phyloP scores from a whole-genome alignment of 2,329 filamentous ascomycete species.

The Exophiala alcalophila region DNA sequence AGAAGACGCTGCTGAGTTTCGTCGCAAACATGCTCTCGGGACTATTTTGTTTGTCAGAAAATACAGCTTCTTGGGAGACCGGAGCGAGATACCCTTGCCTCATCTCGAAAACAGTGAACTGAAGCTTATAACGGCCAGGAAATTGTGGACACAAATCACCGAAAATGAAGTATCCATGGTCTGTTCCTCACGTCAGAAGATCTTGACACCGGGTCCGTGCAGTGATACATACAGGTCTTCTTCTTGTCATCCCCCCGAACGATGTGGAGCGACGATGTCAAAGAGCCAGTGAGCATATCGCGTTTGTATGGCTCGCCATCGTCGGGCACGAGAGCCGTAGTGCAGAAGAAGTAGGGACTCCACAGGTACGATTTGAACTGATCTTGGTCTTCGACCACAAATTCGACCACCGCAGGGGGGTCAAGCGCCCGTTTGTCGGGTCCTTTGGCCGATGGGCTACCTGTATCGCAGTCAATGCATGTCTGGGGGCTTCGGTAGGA shows the following conservation, averaged over 20 bases:
- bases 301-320: slow-evolving; percentile 20
- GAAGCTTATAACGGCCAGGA: slow-evolving; percentile 68
- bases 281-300: slow-evolving; percentile 38
- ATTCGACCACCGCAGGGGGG: slow-evolving; percentile 12
- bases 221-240: slow-evolving; percentile 1
- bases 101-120: slow-evolving; percentile 76
- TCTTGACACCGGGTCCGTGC: too few relatives aligned
- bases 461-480: not conserved
- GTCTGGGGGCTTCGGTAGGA: not conserved
- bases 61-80: not conserved
- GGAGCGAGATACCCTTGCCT: slow-evolving; percentile 24
- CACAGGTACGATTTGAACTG: slow-evolving; percentile 6
- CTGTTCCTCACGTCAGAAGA: slow-evolving; percentile 36
- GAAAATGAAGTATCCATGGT: slow-evolving; percentile 88
- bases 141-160: slow-evolving; percentile 77
- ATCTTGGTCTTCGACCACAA: slow-evolving; percentile 7
- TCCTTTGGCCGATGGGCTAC: not conserved
- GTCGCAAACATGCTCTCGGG: slow-evolving; percentile 34
- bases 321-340: slow-evolving; percentile 3
- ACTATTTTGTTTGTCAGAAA: slow-evolving; percentile 4
- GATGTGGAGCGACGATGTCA: slow-evolving; percentile 14
- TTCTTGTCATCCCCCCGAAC: slow-evolving; percentile 11
- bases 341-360: slow-evolving; percentile 14
- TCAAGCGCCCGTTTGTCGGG: slow-evolving; percentile 12
- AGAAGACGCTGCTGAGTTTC: slow-evolving; percentile 32